Base-by-base conservation (phyloP, 129 eudicot species). In the Chrysanthemum lavandulifolium region DNA sequence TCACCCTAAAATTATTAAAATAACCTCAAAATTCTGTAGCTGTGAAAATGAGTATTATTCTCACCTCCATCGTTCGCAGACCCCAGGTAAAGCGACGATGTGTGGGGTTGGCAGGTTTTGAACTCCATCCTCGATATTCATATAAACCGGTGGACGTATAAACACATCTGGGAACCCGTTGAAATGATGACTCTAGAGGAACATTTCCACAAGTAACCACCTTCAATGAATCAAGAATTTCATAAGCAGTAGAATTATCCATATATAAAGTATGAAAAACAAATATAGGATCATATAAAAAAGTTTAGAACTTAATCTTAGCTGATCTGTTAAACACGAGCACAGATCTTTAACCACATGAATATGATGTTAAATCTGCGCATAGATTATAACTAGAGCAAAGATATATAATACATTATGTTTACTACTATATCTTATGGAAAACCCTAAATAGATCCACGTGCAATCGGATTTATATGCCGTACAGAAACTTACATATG, bases 71-170 rank as follows among this genome's bases (percentile, higher is more conserved):
- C 56, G 93, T 67, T 65, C 93, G 81, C 45, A 87, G 85, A 65
- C 93, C 89, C 93, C 93, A 87, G 18, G 89, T 73, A 75, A 84
- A 87, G 33, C 86, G 86, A n/a, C 89, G 89, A 72, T 84, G 93
- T 61, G 84, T 76, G 27, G 89, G n/a, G 67, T 87, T 87, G 40
- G 93, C 93, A 75, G n/a, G 82, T 74, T 87, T 87, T 18, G 92
- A 84, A 77, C 80, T 80, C 89, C 89, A 87, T 65, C 92, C 89
- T 49, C 92, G 81, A 52, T 87, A 87, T 77, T 87, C 93, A 65
- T 76, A 82, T 68, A 87, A 76, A 79, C 93, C 75, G 68, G n/a
- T 84, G 19, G 93, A 87, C 66, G 89, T n/a, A 76, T 87, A 87
- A 60, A 87, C 93, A 74, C 93, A 87, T 74, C 93, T 81, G 13